A percentile compares a stretch with the other conserved stretches of the same genome.
These are phyloP conservation scores for Uronychia binucleata DNA, from an alignment of 73 alveolate genomes.

Conservation along the genomic window DNA sequence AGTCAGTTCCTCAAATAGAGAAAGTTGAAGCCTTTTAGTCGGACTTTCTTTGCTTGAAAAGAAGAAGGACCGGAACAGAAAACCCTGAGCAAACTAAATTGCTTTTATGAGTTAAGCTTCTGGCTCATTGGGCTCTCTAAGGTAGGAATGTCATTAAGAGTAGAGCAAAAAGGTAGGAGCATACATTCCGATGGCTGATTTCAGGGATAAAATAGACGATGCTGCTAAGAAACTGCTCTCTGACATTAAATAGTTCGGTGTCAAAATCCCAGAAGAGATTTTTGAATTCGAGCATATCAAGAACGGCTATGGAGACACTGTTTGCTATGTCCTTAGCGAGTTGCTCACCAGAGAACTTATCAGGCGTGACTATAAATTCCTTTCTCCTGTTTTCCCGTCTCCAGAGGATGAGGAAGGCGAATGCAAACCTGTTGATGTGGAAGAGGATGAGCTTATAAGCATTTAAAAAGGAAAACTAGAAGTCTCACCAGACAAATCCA, in stretches of 20 bases:
- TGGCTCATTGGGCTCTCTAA: background rate
- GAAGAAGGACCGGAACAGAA: no score
- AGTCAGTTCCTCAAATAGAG: constrained; percentile 71
- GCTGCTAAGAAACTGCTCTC: background rate
- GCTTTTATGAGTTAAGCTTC: background rate
- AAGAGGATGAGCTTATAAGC: background rate
- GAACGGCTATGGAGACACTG: background rate
- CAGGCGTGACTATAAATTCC: background rate
- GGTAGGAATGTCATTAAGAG: no score
- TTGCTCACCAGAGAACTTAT: background rate
- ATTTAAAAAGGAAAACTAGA: background rate
- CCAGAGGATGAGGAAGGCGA: background rate
- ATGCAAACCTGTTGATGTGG: background rate
- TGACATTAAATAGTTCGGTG: background rate
- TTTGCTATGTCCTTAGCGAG: background rate
- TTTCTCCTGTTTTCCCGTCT: background rate
- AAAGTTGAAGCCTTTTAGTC: constrained; percentile 22
- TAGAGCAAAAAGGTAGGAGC: background rate
- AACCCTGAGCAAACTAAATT: background rate
- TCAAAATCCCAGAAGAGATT: background rate
- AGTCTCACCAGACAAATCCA: background rate
- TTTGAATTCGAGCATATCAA: background rate
- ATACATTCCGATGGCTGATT: background rate
- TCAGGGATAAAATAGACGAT: background rate
- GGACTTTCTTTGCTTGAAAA: constrained; percentile 1